Evolutionary conservation across 1,284 basidiomycete species (phyloP).

Genomic region (Cystobasidium pallidum): DNA sequence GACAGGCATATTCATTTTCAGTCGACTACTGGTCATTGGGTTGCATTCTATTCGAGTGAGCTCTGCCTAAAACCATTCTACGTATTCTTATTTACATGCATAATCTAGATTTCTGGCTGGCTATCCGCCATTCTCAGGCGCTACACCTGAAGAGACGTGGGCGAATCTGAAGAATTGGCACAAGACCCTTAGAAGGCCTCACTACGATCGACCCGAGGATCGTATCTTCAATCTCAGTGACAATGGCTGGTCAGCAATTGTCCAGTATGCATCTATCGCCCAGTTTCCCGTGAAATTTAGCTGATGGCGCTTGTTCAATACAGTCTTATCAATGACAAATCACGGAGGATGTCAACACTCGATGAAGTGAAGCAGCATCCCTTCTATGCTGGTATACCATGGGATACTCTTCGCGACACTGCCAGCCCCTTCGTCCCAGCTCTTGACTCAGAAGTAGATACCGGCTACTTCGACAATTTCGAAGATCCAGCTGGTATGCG

Average conservation of each 20-base stretch:
- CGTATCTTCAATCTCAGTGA: constrained; percentile 96
- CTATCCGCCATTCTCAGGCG: constrained; percentile 96
- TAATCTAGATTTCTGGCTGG: constrained; percentile 60
- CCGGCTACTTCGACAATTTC: constrained; percentile 99
- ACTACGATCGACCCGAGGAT: constrained; percentile 95
- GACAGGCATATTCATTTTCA: constrained; percentile 89
- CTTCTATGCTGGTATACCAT: constrained; percentile 78
- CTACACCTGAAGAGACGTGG: constrained; percentile 97
- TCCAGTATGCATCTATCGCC: constrained; percentile 62
- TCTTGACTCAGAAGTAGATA: constrained; percentile 91
- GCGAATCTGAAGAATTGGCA: constrained; percentile 98
- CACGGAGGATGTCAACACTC: constrained; percentile 75
- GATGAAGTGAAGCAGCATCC: constrained; percentile 75
- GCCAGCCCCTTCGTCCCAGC: constrained; percentile 95
- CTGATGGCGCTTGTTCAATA: constrained; percentile 50
- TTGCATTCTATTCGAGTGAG: constrained; percentile 84
- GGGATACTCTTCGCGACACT: constrained; percentile 75
- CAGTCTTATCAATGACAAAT: constrained; percentile 74
- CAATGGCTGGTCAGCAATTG: constrained; percentile 93
- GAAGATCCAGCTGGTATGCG: constrained; percentile 61
- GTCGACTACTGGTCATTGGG: constrained; percentile 99
- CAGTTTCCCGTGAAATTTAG: not conserved
- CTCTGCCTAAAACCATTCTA: not conserved
- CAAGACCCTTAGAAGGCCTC: constrained; percentile 80
- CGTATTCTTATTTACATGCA: not conserved